phyloP scores from a whole-genome alignment of 345 rosid genomes.

The Clausena lansium region DNA sequence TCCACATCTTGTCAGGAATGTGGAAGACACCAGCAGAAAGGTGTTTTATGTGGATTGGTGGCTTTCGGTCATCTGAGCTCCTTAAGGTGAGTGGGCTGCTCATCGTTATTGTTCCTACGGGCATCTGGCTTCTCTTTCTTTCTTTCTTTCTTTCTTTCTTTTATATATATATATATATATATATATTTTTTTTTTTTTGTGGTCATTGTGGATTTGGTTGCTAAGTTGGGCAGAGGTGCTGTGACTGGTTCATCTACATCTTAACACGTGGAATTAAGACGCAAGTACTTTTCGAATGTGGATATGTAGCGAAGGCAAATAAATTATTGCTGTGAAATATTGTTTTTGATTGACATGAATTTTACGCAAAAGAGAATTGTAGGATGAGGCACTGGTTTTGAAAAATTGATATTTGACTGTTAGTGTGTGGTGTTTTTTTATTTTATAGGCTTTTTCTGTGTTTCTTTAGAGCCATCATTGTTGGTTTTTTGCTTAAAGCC shows the following conservation, averaged over 20 bases:
- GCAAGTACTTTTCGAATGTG: neutral
- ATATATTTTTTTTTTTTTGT: no score
- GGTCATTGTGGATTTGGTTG: neutral
- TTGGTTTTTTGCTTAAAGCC: neutral
- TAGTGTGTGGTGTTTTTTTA: neutral
- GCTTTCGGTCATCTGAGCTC: constrained; percentile 90
- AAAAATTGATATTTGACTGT: neutral
- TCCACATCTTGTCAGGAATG: constrained; percentile 94
- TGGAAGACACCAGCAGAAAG: constrained; percentile 98
- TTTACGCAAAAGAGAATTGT: neutral
- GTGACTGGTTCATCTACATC: neutral
- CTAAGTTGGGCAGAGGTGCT: neutral
- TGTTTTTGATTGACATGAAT: neutral
- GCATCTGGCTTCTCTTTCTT: neutral
- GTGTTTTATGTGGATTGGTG: constrained; percentile 95
- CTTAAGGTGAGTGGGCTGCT: constrained; percentile 56
- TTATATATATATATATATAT: neutral
- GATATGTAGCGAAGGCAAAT: neutral
- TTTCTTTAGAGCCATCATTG: neutral
- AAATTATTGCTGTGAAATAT: neutral
- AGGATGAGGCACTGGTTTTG: neutral
- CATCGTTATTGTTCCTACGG: neutral
- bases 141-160: no score
- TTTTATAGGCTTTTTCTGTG: neutral
- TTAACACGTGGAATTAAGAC: neutral